Conservation (phyloP, 352 stramenopile species). For the Phytophthora pluvialis region DNA sequence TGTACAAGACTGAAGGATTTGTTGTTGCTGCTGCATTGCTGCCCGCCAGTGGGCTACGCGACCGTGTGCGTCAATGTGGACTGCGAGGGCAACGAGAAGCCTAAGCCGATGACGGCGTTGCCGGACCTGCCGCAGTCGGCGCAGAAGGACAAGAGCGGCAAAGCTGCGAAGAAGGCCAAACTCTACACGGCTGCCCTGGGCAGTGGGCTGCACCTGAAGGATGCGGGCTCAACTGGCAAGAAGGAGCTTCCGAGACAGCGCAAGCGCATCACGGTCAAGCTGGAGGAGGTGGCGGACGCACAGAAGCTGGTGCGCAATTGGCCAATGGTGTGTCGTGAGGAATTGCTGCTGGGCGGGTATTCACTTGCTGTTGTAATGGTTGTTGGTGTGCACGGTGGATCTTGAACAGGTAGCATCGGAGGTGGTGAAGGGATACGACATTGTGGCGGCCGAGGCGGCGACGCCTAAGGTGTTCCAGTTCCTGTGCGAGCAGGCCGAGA, state of each 20-base stretch:
- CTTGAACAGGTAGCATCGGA: slow-evolving; percentile 54
- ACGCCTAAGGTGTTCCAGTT: slow-evolving; percentile 85
- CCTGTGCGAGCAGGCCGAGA: slow-evolving; percentile 76
- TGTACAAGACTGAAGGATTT: background rate
- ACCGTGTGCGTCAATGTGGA: slow-evolving; percentile 70
- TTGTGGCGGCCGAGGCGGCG: slow-evolving; percentile 74
- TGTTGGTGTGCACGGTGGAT: background rate
- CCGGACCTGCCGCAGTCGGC: slow-evolving; percentile 40
- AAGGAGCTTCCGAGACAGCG: slow-evolving; percentile 59
- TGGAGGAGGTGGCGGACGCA: slow-evolving; percentile 71
- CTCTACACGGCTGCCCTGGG: slow-evolving; percentile 52
- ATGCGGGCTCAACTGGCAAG: slow-evolving; percentile 12
- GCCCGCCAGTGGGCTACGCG: slow-evolving; percentile 66
- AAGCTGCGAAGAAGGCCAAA: slow-evolving; percentile 70
- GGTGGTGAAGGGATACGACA: slow-evolving; percentile 72
- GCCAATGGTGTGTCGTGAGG: background rate
- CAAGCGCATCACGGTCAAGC: slow-evolving; percentile 77
- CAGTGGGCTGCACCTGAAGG: slow-evolving; percentile 54
- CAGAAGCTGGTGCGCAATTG: slow-evolving; percentile 57
- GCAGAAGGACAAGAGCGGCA: slow-evolving; percentile 43
- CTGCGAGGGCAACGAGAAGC: slow-evolving; percentile 55
- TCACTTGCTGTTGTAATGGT: background rate
- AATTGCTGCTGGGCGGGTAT: background rate
- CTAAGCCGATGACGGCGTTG: slow-evolving; percentile 50
- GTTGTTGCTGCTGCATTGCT: slow-evolving; percentile 4